Base-by-base conservation (phyloP, 2,329 filamentous ascomycete genomes). In the Emergomyces orientalis region DNA sequence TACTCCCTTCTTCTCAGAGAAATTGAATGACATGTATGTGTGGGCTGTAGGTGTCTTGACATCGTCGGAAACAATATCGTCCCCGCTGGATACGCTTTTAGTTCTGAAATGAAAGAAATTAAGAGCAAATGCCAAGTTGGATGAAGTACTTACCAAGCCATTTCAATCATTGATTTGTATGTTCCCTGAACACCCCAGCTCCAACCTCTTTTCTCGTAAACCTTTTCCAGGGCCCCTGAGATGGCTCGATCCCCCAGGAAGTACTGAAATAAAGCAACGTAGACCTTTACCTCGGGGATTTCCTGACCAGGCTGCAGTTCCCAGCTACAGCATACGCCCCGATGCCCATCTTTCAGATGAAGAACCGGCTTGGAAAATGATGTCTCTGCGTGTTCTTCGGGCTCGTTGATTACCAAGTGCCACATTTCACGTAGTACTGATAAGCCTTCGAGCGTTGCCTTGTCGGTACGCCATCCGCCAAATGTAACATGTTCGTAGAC, bases 11-110 rank as follows among this genome's bases (percentile, higher is more conserved):
- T 54, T 54, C 51, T 54, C 27, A 17, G 51, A 54, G 25, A 54
- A 54, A 54, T 54, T 54, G 27, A 54, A 54, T 27, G 51, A 54
- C 51, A 54, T 19, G 30, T 54, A 54, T 54, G 51, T 54, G 22
- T 54, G 27, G 51, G 51, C 51, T 4, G 51, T 54, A 17, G 51
- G 51, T 17, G 25, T 32, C 51, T 54, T 54, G 51, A 54, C 11
- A 32, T 54, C 51, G 27, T 32, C 51, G 51, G 51, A 54, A 54
- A 54, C 51, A 54, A 54, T 54, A 32, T 54, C 51, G 30, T 32
- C 22, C 51, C 51, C 27, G 6, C 41, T 45, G 7, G 19, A 45
- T 17, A 45, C 17, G 41, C 1, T 45, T 45, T 45, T 45, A 45
- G 41, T 45, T 14, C 41, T n/a, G 6, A 22, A 43, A 45, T 2